Percentiles rank a stretch among this genome's conserved stretches.
Evolutionary conservation across 2,329 filamentous ascomycete genomes (phyloP).

Genomic region (Ophiostoma quercus): DNA sequence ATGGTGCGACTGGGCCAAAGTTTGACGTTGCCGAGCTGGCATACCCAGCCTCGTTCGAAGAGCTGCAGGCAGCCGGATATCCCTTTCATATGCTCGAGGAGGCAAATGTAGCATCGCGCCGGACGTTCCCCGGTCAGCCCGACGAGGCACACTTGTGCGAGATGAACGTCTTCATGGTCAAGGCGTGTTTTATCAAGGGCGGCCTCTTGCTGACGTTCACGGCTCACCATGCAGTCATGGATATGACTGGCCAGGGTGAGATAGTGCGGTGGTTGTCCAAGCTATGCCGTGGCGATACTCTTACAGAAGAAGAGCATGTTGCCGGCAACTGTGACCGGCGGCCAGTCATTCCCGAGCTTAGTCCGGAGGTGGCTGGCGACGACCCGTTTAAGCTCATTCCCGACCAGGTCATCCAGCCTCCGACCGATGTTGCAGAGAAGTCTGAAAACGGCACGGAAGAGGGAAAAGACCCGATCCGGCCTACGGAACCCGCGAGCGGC

Average conservation of each 20-base stretch:
- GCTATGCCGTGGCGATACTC: conserved; percentile 33
- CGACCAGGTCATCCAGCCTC: not conserved
- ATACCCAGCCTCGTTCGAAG: not conserved
- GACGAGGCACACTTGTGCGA: conserved; percentile 31
- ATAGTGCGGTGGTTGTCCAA: conserved; percentile 41
- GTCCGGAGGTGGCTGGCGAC: not conserved
- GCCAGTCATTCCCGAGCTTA: not conserved
- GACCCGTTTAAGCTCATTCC: conserved; percentile 3
- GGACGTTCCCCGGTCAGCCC: not conserved
- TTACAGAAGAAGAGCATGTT: not conserved
- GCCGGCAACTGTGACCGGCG: not conserved
- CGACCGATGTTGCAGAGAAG: not conserved
- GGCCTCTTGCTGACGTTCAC: conserved; percentile 28
- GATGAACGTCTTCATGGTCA: conserved; percentile 39
- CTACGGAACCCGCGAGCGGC: not conserved
- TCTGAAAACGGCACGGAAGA: not conserved
- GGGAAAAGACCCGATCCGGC: not conserved
- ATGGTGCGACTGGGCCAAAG: not conserved
- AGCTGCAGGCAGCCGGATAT: not conserved
- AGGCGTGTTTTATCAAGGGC: conserved; percentile 28
- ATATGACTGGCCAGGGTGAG: conserved; percentile 28
- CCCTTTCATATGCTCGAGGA: not conserved
- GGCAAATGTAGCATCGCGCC: not conserved
- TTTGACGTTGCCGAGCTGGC: not conserved
- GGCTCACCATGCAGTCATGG: conserved; percentile 28